Evolutionary conservation across 2,329 filamentous ascomycete species (phyloP).

Genomic region (Alternaria triticina): DNA sequence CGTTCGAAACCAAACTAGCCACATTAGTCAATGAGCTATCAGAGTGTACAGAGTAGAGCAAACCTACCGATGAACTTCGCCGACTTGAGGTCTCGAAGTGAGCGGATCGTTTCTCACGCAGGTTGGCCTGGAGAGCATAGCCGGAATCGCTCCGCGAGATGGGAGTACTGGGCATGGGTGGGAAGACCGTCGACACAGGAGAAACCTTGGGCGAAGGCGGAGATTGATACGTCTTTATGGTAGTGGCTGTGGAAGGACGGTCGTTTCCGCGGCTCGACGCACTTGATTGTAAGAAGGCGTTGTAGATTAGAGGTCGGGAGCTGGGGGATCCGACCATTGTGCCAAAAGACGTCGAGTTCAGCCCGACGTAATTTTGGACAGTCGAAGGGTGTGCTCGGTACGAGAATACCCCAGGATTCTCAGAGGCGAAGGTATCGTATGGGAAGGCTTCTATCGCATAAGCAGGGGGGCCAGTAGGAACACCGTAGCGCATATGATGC

Average conservation of each 20-base stretch:
- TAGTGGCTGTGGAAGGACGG: constrained; percentile 65
- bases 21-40: constrained; percentile 32
- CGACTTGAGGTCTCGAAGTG: constrained; percentile 85
- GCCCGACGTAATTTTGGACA: constrained; percentile 82
- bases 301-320: constrained; percentile 76
- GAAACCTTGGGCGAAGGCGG: constrained; percentile 69
- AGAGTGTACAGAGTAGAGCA: constrained; percentile 11
- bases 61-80: constrained; percentile 78
- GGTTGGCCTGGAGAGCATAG: constrained; percentile 81
- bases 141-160: constrained; percentile 92
- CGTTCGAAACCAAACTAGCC: constrained; percentile 75
- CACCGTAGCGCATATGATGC: constrained; percentile 84
- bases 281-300: constrained; percentile 83
- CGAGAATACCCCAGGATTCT: constrained; percentile 81
- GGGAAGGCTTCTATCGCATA: constrained; percentile 95
- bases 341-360: constrained; percentile 89
- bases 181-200: constrained; percentile 79
- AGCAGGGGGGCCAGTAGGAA: constrained; percentile 84
- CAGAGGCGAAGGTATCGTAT: constrained; percentile 85
- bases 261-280: constrained; percentile 69
- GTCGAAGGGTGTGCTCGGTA: constrained; percentile 72
- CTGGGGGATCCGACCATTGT: constrained; percentile 63
- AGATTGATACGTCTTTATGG: constrained; percentile 51
- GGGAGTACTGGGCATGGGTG: constrained; percentile 75
- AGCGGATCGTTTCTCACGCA: constrained; percentile 92